A percentile compares a stretch with the other conserved stretches of the same genome.
Conservation (phyloP, 2,329 filamentous ascomycete genomes). For the Aspergillus sp. region DNA sequence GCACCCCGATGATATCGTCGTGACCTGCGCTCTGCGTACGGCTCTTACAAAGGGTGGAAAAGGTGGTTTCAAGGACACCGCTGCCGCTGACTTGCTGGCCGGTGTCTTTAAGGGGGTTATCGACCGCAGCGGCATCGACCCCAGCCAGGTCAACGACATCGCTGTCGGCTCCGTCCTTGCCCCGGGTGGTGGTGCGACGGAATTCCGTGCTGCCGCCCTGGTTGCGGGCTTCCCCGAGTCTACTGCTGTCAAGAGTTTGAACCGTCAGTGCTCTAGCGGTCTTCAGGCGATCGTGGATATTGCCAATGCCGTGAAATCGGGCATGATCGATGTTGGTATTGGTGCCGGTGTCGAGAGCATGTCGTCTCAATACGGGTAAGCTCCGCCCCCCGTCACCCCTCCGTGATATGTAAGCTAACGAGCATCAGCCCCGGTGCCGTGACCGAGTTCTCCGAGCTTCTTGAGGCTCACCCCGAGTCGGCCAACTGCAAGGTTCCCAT, state of each 20-base stretch:
- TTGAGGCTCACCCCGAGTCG: slow-evolving; percentile 77
- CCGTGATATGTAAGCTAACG: background rate
- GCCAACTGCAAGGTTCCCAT: slow-evolving; percentile 98
- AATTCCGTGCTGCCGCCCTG: slow-evolving; percentile 89
- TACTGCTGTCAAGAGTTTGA: slow-evolving; percentile 82
- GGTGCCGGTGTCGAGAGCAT: slow-evolving; percentile 97
- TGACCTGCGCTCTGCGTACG: slow-evolving; percentile 88
- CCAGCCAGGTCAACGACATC: slow-evolving; percentile 84
- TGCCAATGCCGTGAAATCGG: slow-evolving; percentile 84
- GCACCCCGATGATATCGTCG: slow-evolving; percentile 72
- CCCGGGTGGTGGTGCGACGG: slow-evolving; percentile 90
- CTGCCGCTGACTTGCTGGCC: slow-evolving; percentile 79
- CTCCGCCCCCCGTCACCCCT: slow-evolving; percentile 9
- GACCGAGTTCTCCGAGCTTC: slow-evolving; percentile 85
- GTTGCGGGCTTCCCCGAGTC: slow-evolving; percentile 87
- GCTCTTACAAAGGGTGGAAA: slow-evolving; percentile 91
- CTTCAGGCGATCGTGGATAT: slow-evolving; percentile 92
- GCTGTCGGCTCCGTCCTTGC: slow-evolving; percentile 88
- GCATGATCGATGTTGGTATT: slow-evolving; percentile 94
- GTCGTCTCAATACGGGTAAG: slow-evolving; percentile 84
- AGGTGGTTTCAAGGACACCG: slow-evolving; percentile 93
- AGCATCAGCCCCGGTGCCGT: slow-evolving; percentile 71
- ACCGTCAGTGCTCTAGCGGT: slow-evolving; percentile 92
- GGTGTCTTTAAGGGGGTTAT: slow-evolving; percentile 81
- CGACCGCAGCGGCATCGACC: slow-evolving; percentile 84